Evolutionary conservation across 2,329 filamentous ascomycete genomes (phyloP).

Genomic region (Sporothrix humicola): DNA sequence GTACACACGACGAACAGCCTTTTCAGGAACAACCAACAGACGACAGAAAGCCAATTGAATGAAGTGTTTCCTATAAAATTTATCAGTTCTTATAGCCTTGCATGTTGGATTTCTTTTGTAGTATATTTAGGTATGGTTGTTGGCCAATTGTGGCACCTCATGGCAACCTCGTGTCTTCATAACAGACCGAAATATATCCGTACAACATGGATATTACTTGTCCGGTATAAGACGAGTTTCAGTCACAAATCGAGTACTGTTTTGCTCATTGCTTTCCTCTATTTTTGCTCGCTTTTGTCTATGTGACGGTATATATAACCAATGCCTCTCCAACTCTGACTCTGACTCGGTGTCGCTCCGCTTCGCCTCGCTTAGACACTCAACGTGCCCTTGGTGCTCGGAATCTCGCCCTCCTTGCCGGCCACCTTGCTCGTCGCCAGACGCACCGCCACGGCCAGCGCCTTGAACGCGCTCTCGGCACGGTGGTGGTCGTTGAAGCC

Average conservation of each 20-base stretch:
- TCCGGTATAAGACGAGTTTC: neutral
- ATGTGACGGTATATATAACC: neutral
- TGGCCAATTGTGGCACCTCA: neutral
- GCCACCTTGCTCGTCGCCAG: constrained; percentile 75
- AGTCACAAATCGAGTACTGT: neutral
- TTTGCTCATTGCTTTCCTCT: constrained; percentile 33
- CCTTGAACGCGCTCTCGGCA: constrained; percentile 97
- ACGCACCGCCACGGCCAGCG: constrained; percentile 82
- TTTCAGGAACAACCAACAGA: constrained; percentile 13
- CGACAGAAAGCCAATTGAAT: neutral
- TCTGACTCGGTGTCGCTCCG: constrained; percentile 45
- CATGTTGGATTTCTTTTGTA: too few relatives aligned
- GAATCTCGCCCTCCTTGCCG: constrained; percentile 87
- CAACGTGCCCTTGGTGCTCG: constrained; percentile 94
- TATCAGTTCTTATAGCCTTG: neutral
- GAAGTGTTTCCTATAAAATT: too few relatives aligned
- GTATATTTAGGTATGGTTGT: neutral
- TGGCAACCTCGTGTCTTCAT: neutral
- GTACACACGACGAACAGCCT: neutral
- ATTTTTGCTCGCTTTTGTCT: constrained; percentile 25
- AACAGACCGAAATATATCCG: constrained; percentile 19
- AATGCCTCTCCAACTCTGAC: constrained; percentile 46
- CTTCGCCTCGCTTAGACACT: constrained; percentile 53
- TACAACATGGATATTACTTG: neutral
- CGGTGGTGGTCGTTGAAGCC: constrained; percentile 96